Base-by-base conservation (phyloP, 306 rosid genomes). In the Betula pendula region DNA sequence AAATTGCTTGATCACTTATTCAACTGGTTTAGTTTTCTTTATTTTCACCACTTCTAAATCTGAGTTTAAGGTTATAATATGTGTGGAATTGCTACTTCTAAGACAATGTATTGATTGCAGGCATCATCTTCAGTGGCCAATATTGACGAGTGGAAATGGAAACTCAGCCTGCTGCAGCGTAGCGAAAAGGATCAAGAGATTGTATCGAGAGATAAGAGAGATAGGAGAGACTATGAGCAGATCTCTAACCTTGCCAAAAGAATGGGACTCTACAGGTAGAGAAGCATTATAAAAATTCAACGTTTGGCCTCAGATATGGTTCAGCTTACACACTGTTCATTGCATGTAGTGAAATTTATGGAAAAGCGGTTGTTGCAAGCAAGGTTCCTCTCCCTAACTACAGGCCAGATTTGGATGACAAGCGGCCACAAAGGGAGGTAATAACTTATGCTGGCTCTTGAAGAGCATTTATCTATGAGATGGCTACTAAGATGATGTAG, bases 61-160 rank as follows among this genome's bases (percentile, higher is more conserved):
- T 0, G 14, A 24, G 8, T 12, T 71, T 27, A 55, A 75, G 73
- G 58, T 60, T 51, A 47, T 47, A 29, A 10, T 53, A 68, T 72
- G 60, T 74, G 42, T 16, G 75, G 68, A 75, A 27, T 31, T 47
- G 50, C 43, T 48, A 42, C 44, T 78, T 79, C 15, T 77, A 68
- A 78, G 79, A 59, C 67, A 35, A 71, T 75, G 16, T 65, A 13
- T 75, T 72, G 72, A 80, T 73, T 86, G 47, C 44, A 93, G 97
- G 94, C 90, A 44, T 94, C 97, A 0, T 94, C 98, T 70, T 90
- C 98, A 0, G 97, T 94, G 78, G 98, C 89, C 76, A 94, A 94
- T 83, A 94, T 94, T 22, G 98, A 94, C 50, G 98, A 94, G 87
- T 94, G 98, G 98, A 94, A 92, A 81, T 94, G 98, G 98, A 94